Conservation (phyloP, 2,329 filamentous ascomycete genomes). For the Colletotrichum liaoningense region DNA sequence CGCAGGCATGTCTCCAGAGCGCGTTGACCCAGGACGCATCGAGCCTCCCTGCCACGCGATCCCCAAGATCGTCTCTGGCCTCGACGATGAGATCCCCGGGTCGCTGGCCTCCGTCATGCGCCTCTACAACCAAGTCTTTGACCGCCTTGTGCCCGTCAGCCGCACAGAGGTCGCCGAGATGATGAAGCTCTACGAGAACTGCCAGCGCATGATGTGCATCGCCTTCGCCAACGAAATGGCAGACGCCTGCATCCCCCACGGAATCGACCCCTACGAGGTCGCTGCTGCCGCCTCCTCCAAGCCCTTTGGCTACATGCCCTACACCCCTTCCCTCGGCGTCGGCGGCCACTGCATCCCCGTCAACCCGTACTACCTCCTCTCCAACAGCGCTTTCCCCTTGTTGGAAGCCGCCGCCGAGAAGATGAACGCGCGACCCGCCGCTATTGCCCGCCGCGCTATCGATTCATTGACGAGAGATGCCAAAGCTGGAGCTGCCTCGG, state of each 20-base stretch:
- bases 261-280: conserved; percentile 54
- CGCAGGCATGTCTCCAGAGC: conserved; percentile 50
- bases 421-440: conserved; percentile 47
- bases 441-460: conserved; percentile 38
- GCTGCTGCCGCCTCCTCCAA: conserved; percentile 49
- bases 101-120: conserved; percentile 48
- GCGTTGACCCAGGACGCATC: conserved; percentile 52
- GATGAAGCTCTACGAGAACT: conserved; percentile 59
- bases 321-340: conserved; percentile 50
- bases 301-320: conserved; percentile 53
- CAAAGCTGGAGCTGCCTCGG: not conserved
- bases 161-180: conserved; percentile 57
- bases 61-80: conserved; percentile 56
- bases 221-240: conserved; percentile 58
- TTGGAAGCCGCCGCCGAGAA: conserved; percentile 48
- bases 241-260: conserved; percentile 49
- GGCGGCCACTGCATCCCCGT: conserved; percentile 58
- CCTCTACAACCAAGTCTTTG: conserved; percentile 52
- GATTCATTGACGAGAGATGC: not conserved
- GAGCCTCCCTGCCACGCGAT: conserved; percentile 44
- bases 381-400: conserved; percentile 49
- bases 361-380: conserved; percentile 55
- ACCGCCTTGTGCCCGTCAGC: conserved; percentile 50
- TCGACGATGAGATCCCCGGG: conserved; percentile 46
- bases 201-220: conserved; percentile 54